Percentiles rank a stretch among this genome's conserved stretches.
Evolutionary conservation across 805 yeast genomes (phyloP).

Genomic region (Phaffomyces opuntiae): DNA sequence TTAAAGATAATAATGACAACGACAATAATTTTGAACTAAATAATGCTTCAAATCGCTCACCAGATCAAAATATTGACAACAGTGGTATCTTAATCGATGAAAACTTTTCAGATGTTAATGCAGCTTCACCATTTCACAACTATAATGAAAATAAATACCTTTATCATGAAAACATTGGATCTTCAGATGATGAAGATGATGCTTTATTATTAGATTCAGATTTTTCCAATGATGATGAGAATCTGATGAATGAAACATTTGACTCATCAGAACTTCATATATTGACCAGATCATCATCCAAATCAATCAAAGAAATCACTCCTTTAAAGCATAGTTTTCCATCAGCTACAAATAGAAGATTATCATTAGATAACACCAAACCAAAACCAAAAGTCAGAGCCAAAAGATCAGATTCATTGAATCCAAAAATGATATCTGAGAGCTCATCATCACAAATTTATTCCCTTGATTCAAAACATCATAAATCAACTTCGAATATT

Average conservation of each 20-base stretch:
- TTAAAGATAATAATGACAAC: background rate
- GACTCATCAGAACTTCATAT: conserved; percentile 26
- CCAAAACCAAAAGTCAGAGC: conserved; percentile 8
- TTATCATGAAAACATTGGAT: conserved; percentile 16
- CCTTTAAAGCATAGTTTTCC: background rate
- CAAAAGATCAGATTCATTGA: conserved; percentile 14
- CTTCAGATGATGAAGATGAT: conserved; percentile 24
- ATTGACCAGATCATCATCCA: conserved; percentile 8
- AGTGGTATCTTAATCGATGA: conserved; percentile 20
- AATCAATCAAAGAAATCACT: conserved; percentile 5
- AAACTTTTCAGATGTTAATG: conserved; percentile 20
- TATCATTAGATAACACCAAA: conserved; percentile 16
- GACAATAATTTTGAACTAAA: background rate
- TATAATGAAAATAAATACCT: conserved; percentile 12
- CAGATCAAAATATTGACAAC: background rate
- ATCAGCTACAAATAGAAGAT: conserved; percentile 7
- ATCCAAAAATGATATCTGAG: conserved; percentile 2
- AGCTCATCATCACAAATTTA: background rate
- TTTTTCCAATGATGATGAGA: conserved; percentile 32
- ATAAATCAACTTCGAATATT: background rate
- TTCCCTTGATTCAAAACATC: background rate
- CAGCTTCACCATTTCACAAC: conserved; percentile 9
- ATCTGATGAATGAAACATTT: conserved; percentile 34
- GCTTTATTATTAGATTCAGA: conserved; percentile 25
- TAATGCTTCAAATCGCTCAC: background rate